Evolutionary conservation across 176 grass and related monocot species (phyloP), one percentile per base, ranked within the genome.

Genomic region (Hordeum marinum): DNA sequence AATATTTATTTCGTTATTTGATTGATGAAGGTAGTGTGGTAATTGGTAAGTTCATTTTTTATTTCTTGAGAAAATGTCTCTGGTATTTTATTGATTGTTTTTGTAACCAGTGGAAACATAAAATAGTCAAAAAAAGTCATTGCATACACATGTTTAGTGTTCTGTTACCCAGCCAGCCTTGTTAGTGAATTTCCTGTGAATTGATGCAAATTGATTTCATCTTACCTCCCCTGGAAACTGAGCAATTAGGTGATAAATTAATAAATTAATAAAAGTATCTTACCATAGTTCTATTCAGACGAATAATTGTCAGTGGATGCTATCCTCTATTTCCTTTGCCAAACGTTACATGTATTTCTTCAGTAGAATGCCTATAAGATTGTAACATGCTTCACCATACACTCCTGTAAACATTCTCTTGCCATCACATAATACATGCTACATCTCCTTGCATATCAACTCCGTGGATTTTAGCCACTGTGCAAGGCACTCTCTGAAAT

Each of bases 31-130:
- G 35, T 9, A 57, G 29, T 18, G 64, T 50, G 40, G 45, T 57
- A 21, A 57, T 18, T 40, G 13, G 15, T 55, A 54, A 54, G 48
- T 46, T 80, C 29, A n/a, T 58, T 75, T 37, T 31, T 31, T 32
- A 39, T 69, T 32, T 88, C 83, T 64, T 50, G 36, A 79, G 12
- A 0, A 5, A 40, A 84, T 31, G 66, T 34, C 1, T 84, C 60
- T 37, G 75, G 85, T 20, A 23, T 85, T 75, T 62, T 75, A 80
- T 42, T 85, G 61, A 29, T 23, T 61, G 26, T 39, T 80, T 15
- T 37, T 77, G 11, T 71, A 68, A 55, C 35, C 14, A 77, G 23
- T 43, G 6, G 63, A 65, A 46, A 23, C 40, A 52, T 17, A n/a
- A 41, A 63, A n/a, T 42, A 71, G 36, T 71, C 24, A 42, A 41